Evolutionary conservation across 2,329 filamentous ascomycete species (phyloP).

Genomic region (Zymoseptoria brevis): DNA sequence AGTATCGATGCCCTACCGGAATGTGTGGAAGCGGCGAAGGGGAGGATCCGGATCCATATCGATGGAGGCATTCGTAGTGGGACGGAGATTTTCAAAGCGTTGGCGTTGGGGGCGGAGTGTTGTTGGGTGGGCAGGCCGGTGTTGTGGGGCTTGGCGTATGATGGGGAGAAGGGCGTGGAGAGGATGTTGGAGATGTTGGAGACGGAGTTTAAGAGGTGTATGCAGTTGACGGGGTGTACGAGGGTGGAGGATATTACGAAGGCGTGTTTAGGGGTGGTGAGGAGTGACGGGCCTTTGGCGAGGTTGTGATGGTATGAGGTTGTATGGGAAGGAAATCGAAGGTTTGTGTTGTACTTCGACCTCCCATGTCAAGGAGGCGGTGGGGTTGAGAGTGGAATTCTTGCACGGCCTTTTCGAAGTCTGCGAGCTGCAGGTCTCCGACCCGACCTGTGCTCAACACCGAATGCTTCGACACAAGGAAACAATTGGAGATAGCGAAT

Average conservation of each 20-base stretch:
- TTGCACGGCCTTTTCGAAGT: too few relatives aligned
- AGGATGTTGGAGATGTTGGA: conserved; percentile 35
- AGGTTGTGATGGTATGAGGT: conserved; percentile 16
- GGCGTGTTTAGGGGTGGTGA: conserved; percentile 26
- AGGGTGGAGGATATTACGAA: conserved; percentile 29
- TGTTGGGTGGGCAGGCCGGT: conserved; percentile 42
- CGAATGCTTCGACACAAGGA: too few relatives aligned
- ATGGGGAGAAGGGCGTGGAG: conserved; percentile 33
- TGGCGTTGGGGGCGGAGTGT: conserved; percentile 45
- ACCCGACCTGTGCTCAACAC: too few relatives aligned
- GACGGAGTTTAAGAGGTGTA: conserved; percentile 33
- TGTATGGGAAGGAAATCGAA: neutral
- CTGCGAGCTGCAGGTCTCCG: too few relatives aligned
- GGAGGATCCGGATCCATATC: conserved; percentile 53
- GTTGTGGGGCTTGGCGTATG: conserved; percentile 44
- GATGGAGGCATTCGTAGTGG: conserved; percentile 52
- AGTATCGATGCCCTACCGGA: conserved; percentile 43
- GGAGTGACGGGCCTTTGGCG: conserved; percentile 28
- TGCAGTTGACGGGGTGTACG: conserved; percentile 32
- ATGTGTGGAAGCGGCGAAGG: conserved; percentile 32
- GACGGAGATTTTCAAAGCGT: conserved; percentile 51
- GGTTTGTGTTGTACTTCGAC: neutral
- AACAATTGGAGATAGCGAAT: too few relatives aligned
- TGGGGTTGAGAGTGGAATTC: too few relatives aligned
- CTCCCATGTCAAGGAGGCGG: too few relatives aligned